Conservation (phyloP, 2,329 filamentous ascomycete genomes). For the Cytospora piceicola region DNA sequence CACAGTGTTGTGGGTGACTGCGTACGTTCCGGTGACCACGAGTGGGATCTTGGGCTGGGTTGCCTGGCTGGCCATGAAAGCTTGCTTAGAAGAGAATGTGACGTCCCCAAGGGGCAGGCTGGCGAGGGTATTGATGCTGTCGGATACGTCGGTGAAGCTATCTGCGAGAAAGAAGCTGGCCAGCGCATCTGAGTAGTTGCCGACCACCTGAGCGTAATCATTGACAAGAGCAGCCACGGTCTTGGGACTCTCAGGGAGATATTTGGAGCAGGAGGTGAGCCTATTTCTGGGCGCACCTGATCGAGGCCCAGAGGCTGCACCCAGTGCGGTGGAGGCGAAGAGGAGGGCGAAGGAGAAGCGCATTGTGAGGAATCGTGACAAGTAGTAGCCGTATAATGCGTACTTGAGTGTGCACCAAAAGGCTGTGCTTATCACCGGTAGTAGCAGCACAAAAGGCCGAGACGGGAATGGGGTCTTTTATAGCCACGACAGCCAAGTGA, state of each 20-base stretch:
- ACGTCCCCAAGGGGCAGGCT: constrained; percentile 37
- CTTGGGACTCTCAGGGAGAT: not conserved
- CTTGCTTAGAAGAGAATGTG: constrained; percentile 40
- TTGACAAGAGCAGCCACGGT: constrained; percentile 13
- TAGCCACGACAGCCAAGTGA: not conserved
- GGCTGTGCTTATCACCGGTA: not conserved
- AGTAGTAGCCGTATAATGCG: too few species aligned
- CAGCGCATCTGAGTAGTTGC: constrained; percentile 26
- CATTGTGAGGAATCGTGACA: not conserved
- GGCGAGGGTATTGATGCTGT: constrained; percentile 41
- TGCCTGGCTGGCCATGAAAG: constrained; percentile 39
- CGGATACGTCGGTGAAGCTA: constrained; percentile 40
- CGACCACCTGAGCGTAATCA: constrained; percentile 24
- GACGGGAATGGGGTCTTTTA: not conserved
- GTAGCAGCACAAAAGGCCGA: not conserved
- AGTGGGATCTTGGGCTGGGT: constrained; percentile 36
- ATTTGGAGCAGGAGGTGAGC: not conserved
- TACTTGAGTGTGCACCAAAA: not conserved
- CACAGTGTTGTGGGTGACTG: constrained; percentile 39
- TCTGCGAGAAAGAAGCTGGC: constrained; percentile 31
- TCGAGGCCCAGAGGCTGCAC: not conserved
- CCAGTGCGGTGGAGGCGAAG: not conserved
- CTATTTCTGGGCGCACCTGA: not conserved
- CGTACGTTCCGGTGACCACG: constrained; percentile 34
- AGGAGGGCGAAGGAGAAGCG: not conserved